Percentiles rank a stretch among this genome's conserved stretches.
phyloP scores from a whole-genome alignment of 106 monocot species.

The Allium fistulosum region DNA sequence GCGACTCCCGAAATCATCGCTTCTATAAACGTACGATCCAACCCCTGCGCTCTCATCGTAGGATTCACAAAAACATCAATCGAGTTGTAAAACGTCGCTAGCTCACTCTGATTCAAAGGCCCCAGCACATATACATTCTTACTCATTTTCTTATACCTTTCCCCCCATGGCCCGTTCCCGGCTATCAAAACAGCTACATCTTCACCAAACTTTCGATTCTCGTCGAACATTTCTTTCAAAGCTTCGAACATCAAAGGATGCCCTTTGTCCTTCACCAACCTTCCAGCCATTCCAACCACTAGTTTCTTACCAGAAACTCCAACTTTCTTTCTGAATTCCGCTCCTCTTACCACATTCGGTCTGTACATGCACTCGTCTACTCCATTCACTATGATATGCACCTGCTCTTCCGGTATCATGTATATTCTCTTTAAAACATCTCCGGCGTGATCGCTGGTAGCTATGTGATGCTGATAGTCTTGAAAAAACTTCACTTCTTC shows the following conservation, averaged over 20 bases:
- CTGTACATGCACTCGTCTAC: slow-evolving; percentile 68
- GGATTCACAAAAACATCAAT: slow-evolving; percentile 76
- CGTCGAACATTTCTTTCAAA: slow-evolving; percentile 39
- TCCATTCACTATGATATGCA: slow-evolving; percentile 77
- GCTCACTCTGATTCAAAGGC: slow-evolving; percentile 44
- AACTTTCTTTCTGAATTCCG: slow-evolving; percentile 29
- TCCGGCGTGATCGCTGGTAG: slow-evolving; percentile 80
- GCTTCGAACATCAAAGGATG: slow-evolving; percentile 79
- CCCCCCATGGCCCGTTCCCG: slow-evolving; percentile 80
- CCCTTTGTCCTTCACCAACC: slow-evolving; percentile 85
- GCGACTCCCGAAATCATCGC: slow-evolving; percentile 71
- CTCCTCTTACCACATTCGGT: slow-evolving; percentile 11
- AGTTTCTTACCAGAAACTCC: slow-evolving; percentile 39
- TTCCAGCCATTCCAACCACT: slow-evolving; percentile 71
- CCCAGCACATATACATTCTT: slow-evolving; percentile 48
- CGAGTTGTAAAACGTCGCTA: slow-evolving; percentile 62
- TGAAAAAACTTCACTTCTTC: slow-evolving; percentile 85
- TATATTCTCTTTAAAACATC: slow-evolving; percentile 76
- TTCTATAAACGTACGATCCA: slow-evolving; percentile 81
- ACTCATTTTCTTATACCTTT: slow-evolving; percentile 47
- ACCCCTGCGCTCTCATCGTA: slow-evolving; percentile 65
- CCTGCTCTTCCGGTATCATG: slow-evolving; percentile 74
- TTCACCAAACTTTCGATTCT: slow-evolving; percentile 23
- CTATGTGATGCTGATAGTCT: slow-evolving; percentile 69
- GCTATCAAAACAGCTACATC: slow-evolving; percentile 51